Base-by-base conservation (phyloP, 495 filamentous ascomycete species). In the Achaetomiella virescens region DNA sequence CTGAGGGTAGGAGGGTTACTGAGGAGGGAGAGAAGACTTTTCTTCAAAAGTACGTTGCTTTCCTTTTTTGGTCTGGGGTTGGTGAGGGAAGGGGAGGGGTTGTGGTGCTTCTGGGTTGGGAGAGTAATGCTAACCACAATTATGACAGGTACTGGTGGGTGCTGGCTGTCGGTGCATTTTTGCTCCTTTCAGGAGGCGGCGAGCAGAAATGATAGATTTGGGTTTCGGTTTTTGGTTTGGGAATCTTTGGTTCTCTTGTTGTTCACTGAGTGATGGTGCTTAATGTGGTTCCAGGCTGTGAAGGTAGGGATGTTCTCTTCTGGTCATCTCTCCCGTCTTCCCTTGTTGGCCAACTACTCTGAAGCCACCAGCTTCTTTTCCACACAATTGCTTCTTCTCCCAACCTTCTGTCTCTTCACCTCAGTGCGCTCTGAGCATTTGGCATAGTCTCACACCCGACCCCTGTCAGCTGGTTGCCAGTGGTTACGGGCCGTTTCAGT, bases 1-100 rank as follows among this genome's bases (percentile, higher is more conserved):
- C 77, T 0, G 81, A 87, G 61, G 86, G 86, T 10, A 83, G 75
- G 69, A 73, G 70, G 50, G 74, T 74, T 20, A 66, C 77, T 42
- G 76, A 71, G 46, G 77, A 70, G 44, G 76, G 70, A 65, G 83
- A 88, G 78, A 88, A 87, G 78, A 75, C 76, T 0, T 81, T 88
- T 58, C 66, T 89, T 43, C 86, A 89, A 69, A 88, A 87, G 84
- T 88, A 72, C 64, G 78, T 78, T 42, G 22, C 7, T 38, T 43
- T 0, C 75, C 75, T 55, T 60, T 76, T 42, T 68, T 71, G 60
- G 71, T 69, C 68, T 72, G 42, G 59, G 65, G 62, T 17, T 47
- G n/a, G 3, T 7, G 20, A 11, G 6, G 31, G 40, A 21, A 10
- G 22, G 25, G 15, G 11, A 42, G 29, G 12, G 29, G 31, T 22